These are phyloP conservation scores for Dacryopinax primogenitus DNA, from an alignment of 768 basidiomycete genomes.

Conservation along the genomic window DNA sequence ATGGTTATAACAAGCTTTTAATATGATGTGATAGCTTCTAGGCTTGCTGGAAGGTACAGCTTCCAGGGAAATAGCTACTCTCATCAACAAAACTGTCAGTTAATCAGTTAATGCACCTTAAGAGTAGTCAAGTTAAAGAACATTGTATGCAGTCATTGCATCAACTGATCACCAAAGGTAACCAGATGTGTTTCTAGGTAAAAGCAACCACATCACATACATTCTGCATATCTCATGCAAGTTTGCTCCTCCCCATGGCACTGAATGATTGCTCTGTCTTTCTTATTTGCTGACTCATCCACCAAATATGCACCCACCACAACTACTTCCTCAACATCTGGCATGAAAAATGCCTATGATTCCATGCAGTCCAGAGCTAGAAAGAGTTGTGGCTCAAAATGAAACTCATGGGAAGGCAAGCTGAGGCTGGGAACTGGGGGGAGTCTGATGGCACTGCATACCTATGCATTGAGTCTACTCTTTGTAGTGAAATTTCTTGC, in stretches of 20 bases:
- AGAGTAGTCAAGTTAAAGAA: slow-evolving; percentile 50
- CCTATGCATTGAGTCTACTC: slow-evolving; percentile 49
- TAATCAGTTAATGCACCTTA: too few relatives aligned
- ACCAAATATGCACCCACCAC: slow-evolving; percentile 31
- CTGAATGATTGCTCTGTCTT: slow-evolving; percentile 54
- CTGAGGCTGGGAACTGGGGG: slow-evolving; percentile 69
- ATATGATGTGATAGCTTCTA: slow-evolving; percentile 67
- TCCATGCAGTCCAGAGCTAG: slow-evolving; percentile 48
- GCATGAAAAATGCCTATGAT: slow-evolving; percentile 52
- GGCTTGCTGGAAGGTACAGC: too few relatives aligned
- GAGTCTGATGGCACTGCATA: slow-evolving; percentile 52
- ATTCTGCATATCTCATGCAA: slow-evolving; percentile 75
- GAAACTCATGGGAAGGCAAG: slow-evolving; percentile 61
- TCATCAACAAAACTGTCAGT: too few relatives aligned
- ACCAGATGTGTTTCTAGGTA: slow-evolving; percentile 40
- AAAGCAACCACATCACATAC: slow-evolving; percentile 43
- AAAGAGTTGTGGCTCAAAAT: slow-evolving; percentile 40
- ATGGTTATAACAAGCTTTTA: slow-evolving; percentile 68
- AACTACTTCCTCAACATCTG: slow-evolving; percentile 17
- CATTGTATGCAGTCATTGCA: slow-evolving; percentile 39
- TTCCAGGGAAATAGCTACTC: too few relatives aligned
- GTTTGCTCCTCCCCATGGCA: slow-evolving; percentile 54
- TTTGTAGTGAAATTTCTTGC: not conserved
- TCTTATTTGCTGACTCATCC: slow-evolving; percentile 42
- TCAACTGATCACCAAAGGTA: too few relatives aligned